Conservation (phyloP, 2,329 filamentous ascomycete genomes). For the Emergomyces africanus region DNA sequence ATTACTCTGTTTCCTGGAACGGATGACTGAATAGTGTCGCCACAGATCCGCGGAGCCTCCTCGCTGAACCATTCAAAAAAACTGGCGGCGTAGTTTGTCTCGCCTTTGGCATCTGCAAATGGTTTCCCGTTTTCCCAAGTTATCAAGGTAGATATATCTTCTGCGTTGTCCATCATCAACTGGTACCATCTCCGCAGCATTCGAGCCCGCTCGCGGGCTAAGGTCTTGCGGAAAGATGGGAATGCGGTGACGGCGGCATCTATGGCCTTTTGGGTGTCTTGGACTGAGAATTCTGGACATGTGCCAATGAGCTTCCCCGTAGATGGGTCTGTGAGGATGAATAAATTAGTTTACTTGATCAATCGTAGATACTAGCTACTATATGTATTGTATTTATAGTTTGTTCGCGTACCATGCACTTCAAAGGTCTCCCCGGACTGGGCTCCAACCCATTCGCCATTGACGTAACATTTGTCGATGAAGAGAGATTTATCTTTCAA, state of each 20-base stretch:
- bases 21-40: constrained; percentile 48
- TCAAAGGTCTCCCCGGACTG: constrained; percentile 85
- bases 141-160: constrained; percentile 53
- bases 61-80: constrained; percentile 54
- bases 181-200: constrained; percentile 57
- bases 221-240: constrained; percentile 46
- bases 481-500: constrained; percentile 70
- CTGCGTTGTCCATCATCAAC: constrained; percentile 51
- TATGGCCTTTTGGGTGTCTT: constrained; percentile 73
- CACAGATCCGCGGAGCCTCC: constrained; percentile 46
- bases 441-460: constrained; percentile 83
- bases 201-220: constrained; percentile 46
- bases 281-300: constrained; percentile 64
- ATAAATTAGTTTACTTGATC: background rate
- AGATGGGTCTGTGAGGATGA: constrained; percentile 53
- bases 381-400: background rate
- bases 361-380: too few species aligned
- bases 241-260: constrained; percentile 65
- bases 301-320: constrained; percentile 70
- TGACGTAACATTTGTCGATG: constrained; percentile 74
- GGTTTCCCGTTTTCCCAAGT: constrained; percentile 62
- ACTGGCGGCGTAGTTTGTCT: constrained; percentile 45
- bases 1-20: constrained; percentile 48
- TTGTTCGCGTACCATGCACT: constrained; percentile 47
- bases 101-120: constrained; percentile 45